phyloP scores from a whole-genome alignment of 179 eudicot genomes.

The Beta macrorhiza region DNA sequence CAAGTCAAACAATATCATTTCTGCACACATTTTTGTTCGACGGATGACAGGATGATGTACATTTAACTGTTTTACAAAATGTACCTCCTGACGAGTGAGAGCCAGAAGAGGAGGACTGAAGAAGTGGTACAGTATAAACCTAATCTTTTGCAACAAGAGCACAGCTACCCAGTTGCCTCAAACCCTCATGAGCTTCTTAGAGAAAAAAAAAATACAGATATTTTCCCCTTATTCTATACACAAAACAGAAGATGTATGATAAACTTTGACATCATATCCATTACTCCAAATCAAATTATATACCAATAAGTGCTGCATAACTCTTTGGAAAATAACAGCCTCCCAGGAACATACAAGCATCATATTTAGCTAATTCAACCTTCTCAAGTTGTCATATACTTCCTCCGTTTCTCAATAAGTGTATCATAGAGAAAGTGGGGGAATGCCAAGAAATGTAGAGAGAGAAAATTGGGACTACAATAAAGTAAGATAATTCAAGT shows the following conservation, averaged over 20 bases:
- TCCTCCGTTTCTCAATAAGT: no score
- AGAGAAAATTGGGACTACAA: no score
- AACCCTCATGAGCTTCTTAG: background rate
- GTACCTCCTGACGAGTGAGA: background rate
- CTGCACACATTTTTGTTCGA: background rate
- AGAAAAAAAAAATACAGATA: background rate
- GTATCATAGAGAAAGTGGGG: no score
- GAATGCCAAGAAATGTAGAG: no score
- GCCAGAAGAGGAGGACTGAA: background rate
- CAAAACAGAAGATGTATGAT: background rate
- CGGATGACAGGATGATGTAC: background rate
- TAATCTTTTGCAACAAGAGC: background rate
- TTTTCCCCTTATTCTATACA: background rate
- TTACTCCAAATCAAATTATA: background rate
- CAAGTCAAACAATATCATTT: background rate
- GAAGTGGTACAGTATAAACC: background rate
- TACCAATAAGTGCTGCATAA: background rate
- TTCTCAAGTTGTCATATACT: background rate
- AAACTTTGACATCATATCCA: background rate
- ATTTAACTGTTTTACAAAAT: background rate
- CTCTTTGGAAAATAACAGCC: background rate
- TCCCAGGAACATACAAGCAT: background rate
- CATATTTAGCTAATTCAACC: background rate
- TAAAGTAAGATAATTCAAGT: no score
- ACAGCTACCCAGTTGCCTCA: slow-evolving; percentile 5